phyloP scores from a whole-genome alignment of 768 basidiomycete genomes.

The Leucogyrophana mollusca region DNA sequence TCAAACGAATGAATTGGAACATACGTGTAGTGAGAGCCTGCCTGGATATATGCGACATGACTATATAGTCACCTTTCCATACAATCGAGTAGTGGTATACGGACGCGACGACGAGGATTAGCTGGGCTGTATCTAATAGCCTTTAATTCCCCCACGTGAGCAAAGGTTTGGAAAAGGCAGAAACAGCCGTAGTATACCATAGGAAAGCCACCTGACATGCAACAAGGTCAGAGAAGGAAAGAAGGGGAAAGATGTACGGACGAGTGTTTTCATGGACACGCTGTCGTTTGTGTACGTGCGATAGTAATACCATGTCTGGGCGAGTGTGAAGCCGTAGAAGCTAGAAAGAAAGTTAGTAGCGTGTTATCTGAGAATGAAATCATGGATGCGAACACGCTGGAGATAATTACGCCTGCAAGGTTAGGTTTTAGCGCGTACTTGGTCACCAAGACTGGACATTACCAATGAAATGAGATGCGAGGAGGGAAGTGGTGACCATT shows the following conservation, averaged over 20 bases:
- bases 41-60: slow-evolving; percentile 26
- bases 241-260: slow-evolving; percentile 10
- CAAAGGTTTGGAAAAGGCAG: neutral
- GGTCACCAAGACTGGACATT: neutral
- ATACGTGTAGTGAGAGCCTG: slow-evolving; percentile 8
- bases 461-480: slow-evolving; percentile 23
- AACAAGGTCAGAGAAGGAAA: neutral
- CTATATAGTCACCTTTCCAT: slow-evolving; percentile 23
- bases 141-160: slow-evolving; percentile 6
- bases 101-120: slow-evolving; percentile 27
- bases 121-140: slow-evolving; percentile 24
- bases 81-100: slow-evolving; percentile 31
- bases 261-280: slow-evolving; percentile 29
- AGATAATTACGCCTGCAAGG: slow-evolving; percentile 27
- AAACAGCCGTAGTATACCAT: no score
- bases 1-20: neutral
- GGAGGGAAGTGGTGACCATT: slow-evolving; percentile 14
- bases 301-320: slow-evolving; percentile 34
- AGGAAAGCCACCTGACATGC: slow-evolving; percentile 25
- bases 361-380: neutral
- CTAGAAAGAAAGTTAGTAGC: slow-evolving; percentile 10
- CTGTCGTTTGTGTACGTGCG: slow-evolving; percentile 28
- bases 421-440: neutral
- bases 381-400: slow-evolving; percentile 30
- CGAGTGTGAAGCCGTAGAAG: slow-evolving; percentile 34